These are phyloP conservation scores for Pseudopediastrum boryanum DNA, from an alignment of 139 green algal genomes.

Conservation along the genomic window DNA sequence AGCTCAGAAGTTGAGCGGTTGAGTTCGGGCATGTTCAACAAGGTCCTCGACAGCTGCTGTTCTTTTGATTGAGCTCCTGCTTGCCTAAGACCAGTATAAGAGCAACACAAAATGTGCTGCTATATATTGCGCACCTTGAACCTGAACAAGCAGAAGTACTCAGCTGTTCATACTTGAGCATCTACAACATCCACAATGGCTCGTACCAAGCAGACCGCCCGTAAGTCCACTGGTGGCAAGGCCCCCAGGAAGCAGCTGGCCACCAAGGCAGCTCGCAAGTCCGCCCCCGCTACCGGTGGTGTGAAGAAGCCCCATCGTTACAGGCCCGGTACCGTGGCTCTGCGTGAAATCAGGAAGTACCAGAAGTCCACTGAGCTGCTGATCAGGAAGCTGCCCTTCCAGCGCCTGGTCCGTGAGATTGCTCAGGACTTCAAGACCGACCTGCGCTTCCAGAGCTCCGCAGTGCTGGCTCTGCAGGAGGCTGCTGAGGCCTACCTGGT, in stretches of 20 bases:
- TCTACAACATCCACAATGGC: too few relatives aligned
- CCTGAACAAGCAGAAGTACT: too few relatives aligned
- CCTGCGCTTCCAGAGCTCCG: conserved; percentile 95
- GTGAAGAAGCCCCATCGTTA: conserved; percentile 94
- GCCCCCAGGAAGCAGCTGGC: conserved; percentile 91
- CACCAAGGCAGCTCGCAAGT: conserved; percentile 91
- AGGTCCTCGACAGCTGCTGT: too few relatives aligned
- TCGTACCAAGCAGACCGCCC: conserved; percentile 98
- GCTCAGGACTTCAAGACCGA: conserved; percentile 99
- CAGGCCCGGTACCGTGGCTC: conserved; percentile 87
- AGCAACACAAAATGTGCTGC: too few relatives aligned
- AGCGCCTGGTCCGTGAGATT: conserved; percentile 97
- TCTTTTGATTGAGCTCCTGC: too few relatives aligned
- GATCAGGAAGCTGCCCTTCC: conserved; percentile 98
- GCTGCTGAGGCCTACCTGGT: conserved; percentile 97
- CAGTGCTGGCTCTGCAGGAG: conserved; percentile 96
- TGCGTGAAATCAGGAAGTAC: conserved; percentile 95
- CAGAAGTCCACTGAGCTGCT: conserved; percentile 95
- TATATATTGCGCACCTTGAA: too few relatives aligned
- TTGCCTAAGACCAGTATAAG: too few relatives aligned
- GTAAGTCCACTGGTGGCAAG: conserved; percentile 96
- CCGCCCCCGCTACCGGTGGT: conserved; percentile 85
- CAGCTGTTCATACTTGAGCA: too few relatives aligned
- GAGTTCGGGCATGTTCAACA: too few relatives aligned
- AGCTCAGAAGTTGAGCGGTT: too few relatives aligned